A percentile compares a stretch with the other conserved stretches of the same genome.
Conservation (phyloP, 2,329 filamentous ascomycete genomes). For the Fonsecaea monophora region DNA sequence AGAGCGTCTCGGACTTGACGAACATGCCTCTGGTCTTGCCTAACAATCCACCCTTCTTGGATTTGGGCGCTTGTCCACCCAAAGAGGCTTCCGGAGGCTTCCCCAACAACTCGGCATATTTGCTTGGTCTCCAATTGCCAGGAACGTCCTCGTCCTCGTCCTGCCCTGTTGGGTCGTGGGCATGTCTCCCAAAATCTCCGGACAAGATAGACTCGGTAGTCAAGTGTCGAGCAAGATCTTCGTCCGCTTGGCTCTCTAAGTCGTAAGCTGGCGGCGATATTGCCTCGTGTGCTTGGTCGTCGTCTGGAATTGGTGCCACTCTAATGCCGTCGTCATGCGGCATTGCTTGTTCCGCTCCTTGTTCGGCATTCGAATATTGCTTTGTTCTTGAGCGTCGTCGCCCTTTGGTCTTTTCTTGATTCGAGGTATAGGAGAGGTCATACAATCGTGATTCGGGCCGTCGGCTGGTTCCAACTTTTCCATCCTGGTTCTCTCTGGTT, state of each 20-base stretch:
- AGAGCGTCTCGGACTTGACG: constrained; percentile 48
- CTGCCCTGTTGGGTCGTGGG: constrained; percentile 6
- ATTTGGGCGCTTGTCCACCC: constrained; percentile 39
- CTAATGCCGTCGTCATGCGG: constrained; percentile 28
- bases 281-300: not conserved
- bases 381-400: constrained; percentile 32
- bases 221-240: constrained; percentile 22
- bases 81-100: constrained; percentile 40
- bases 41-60: constrained; percentile 48
- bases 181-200: constrained; percentile 19
- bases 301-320: constrained; percentile 3
- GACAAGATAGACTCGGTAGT: constrained; percentile 16
- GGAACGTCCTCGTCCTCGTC: constrained; percentile 21
- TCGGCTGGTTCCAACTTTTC: constrained; percentile 11
- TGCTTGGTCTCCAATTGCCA: constrained; percentile 31
- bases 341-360: not conserved
- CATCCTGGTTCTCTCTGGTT: constrained; percentile 9
- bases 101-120: constrained; percentile 37
- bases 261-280: constrained; percentile 8
- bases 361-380: not conserved
- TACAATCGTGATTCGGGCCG: constrained; percentile 38
- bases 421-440: constrained; percentile 34
- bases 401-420: constrained; percentile 36
- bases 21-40: constrained; percentile 56
- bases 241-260: constrained; percentile 22